Evolutionary conservation across 305 asterid genomes (phyloP).

Genomic region (Ajuga reptans): DNA sequence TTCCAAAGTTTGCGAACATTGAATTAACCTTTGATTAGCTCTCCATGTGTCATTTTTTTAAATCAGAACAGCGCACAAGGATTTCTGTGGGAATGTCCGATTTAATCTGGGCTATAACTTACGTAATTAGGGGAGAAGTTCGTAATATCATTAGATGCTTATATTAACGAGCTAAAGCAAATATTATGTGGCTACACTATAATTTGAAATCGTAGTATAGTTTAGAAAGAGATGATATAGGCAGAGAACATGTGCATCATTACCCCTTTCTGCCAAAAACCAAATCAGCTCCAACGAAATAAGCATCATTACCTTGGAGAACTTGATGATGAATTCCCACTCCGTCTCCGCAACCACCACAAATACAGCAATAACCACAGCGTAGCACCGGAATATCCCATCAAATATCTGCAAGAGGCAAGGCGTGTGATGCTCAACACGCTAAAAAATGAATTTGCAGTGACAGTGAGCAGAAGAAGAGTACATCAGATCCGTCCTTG

Average conservation of each 20-base stretch:
- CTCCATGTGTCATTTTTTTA: background rate
- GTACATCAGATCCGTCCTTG: conserved; percentile 67
- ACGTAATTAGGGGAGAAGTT: background rate
- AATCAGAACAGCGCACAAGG: background rate
- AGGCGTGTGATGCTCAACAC: background rate
- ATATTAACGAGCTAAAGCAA: background rate
- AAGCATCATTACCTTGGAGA: conserved; percentile 48
- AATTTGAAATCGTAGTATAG: background rate
- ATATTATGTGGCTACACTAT: background rate
- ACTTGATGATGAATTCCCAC: conserved; percentile 64
- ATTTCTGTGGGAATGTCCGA: background rate
- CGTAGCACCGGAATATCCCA: conserved; percentile 92
- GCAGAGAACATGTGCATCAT: background rate
- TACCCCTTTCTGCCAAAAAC: background rate
- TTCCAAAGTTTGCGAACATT: background rate
- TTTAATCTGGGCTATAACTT: background rate
- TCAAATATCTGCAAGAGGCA: conserved; percentile 55
- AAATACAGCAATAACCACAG: conserved; percentile 57
- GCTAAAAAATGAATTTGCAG: background rate
- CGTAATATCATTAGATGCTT: background rate
- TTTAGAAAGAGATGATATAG: background rate
- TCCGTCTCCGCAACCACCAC: conserved; percentile 87
- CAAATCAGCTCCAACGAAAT: background rate
- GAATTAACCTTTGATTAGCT: background rate
- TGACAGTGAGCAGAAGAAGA: background rate